A percentile compares a stretch with the other conserved stretches of the same genome.
phyloP scores from a whole-genome alignment of 208 protist genomes.

The Leishmania mexicana region DNA sequence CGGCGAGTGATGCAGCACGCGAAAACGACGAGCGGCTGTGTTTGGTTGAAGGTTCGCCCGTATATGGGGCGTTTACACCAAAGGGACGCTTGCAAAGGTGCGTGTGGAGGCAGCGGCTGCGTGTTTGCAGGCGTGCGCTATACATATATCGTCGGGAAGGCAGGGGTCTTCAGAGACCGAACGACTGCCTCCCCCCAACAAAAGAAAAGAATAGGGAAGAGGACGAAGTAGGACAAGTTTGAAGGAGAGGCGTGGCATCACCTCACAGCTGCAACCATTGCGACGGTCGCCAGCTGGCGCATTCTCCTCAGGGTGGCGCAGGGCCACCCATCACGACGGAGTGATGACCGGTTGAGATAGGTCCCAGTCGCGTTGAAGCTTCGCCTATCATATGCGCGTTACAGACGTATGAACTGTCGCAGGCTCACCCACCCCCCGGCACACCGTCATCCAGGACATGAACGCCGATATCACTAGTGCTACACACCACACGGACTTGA shows the following conservation, averaged over 20 bases:
- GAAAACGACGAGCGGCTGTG: neutral
- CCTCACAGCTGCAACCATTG: too few species aligned
- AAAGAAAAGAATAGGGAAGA: constrained; percentile 1
- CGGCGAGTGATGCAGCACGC: neutral
- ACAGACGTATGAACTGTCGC: too few species aligned
- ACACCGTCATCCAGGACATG: neutral
- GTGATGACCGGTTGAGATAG: neutral
- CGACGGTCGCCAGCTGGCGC: neutral
- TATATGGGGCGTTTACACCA: neutral
- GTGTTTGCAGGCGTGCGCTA: neutral
- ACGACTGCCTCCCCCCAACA: neutral
- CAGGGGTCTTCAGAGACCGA: neutral
- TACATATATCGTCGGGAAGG: neutral
- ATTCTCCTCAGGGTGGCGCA: too few species aligned
- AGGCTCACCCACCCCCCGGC: neutral
- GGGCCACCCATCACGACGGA: neutral
- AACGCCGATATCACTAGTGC: neutral
- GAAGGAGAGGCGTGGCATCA: neutral
- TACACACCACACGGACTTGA: neutral
- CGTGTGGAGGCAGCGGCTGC: neutral
- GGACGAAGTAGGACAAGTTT: neutral
- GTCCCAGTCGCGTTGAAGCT: neutral
- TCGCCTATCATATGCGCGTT: neutral
- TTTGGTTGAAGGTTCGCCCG: neutral
- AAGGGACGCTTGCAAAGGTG: neutral